Evolutionary conservation across 352 stramenopile species (phyloP), one percentile per base, ranked within the genome.

Genomic region (Pythium scleroteichum): DNA sequence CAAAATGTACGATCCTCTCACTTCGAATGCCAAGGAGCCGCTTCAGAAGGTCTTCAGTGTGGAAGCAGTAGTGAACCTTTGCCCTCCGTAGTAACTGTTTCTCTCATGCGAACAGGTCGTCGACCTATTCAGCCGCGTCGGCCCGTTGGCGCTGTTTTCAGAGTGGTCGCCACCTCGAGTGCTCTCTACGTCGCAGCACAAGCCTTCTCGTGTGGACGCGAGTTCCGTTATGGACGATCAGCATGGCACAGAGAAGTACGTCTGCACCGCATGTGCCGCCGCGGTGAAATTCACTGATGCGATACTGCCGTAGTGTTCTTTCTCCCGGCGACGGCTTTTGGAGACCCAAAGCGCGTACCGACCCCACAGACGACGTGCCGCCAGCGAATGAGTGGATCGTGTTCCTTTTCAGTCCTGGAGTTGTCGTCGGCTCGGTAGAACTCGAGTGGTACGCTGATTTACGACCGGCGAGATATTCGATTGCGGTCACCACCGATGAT

Each of bases 101-200:
- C 39, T 7, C n/a, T 58, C 24, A n/a, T 39, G 50, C 45, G 3
- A 20, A 9, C 39, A 95, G 85, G 68, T 96, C 53, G 71, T 88
- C 9, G 40, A 40, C 8, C 65, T 94, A 27, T 75, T 94, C 46
- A 69, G 63, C 12, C 80, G 78, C 14, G 73, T 93, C 41, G 76
- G 89, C 19, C 79, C 82, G 3, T 64, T 96, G 17, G 54, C 69
- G 38, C 71, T 96, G 10, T 96, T 94, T 65, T 39, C 64, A 8
- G 84, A 96, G 52, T 96, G 87, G 87, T 82, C 83, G 5, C 87
- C 85, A 22, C 73, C 80, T 44, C 77, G 72, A 9, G 69, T 83
- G 16, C 62, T 92, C 12, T 89, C 79, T 0, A 69, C 61, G 14
- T 61, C 62, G 3, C 59, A 76, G 32, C 45, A 85, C 5, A 38